Percentiles rank a stretch among this genome's conserved stretches.
These are phyloP conservation scores for Kalaharituber pfeilii DNA, from an alignment of 2,329 filamentous ascomycete species.

Conservation along the genomic window DNA sequence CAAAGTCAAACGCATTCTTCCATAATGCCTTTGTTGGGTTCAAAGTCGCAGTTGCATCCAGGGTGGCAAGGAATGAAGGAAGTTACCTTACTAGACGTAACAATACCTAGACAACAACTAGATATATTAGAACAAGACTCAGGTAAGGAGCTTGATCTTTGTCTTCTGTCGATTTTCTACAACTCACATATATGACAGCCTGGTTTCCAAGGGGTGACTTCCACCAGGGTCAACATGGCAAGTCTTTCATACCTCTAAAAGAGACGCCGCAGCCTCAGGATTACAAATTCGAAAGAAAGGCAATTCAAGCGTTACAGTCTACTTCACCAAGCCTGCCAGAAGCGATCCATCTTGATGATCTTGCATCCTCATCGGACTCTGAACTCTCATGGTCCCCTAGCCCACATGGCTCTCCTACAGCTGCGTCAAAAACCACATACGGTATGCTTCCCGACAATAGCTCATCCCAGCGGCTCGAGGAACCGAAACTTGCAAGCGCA, in stretches of 20 bases:
- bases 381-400: background rate
- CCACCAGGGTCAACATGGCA: too few species aligned
- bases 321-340: too few species aligned
- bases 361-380: background rate
- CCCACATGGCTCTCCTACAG: background rate
- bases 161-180: background rate
- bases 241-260: too few species aligned
- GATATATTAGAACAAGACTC: background rate
- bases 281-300: too few species aligned
- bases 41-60: background rate
- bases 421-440: background rate
- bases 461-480: background rate
- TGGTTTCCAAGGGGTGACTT: background rate
- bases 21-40: too few species aligned
- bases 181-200: background rate
- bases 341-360: too few species aligned
- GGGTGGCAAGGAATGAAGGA: background rate
- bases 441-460: background rate
- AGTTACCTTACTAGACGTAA: background rate
- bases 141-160: background rate
- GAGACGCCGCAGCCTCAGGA: too few species aligned
- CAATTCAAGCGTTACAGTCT: too few species aligned
- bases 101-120: background rate
- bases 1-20: too few species aligned
- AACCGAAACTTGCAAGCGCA: background rate